Base-by-base conservation (phyloP, 805 yeast genomes). In the Blastobotrys robertii region DNA sequence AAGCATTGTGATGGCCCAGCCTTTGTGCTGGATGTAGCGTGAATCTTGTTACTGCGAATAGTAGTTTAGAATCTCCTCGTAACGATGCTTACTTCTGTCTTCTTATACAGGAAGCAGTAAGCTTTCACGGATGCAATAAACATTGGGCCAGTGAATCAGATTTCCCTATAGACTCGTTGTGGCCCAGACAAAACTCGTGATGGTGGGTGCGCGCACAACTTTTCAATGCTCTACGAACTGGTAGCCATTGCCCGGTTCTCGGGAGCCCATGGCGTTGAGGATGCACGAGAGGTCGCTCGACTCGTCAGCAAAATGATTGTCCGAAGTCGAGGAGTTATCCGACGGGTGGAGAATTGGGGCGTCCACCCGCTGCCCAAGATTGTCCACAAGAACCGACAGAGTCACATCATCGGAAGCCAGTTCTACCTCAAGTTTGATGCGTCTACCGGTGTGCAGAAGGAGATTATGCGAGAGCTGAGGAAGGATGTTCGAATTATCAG, bases 401-500 rank as follows among this genome's bases (percentile, higher is more conserved):
- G 77, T 47, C 94, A 88, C 63, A 85, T 85, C 59, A 88, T 85
- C 59, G 97, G 97, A 2, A 80, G 82, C 45, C 88, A 85, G 54
- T 90, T 92, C 56, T 63, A 83, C 45, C 77, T 90, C 79, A 69
- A 84, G 14, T 92, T 90, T 59, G 97, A 92, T 60, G 73, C 87
- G 1, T 81, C 92, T 37, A 73, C 90, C 11, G 78, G 81, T 31
- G 97, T 85, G 7, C 97, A 90, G 62, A 74, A 80, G 39, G 95
- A 87, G 65, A 76, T 92, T 45, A 65, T 79, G 50, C 74, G 94
- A 65, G 77, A 92, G 3, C 65, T 90, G 50, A 78, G 81, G 55
- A 75, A 78, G 47, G 98, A 90, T 62, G 97, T 97, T 25, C 81
- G 97, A 66, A 81, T 92, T 49, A 76, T 90, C 46, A 74, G 96